A percentile compares a stretch with the other conserved stretches of the same genome.
Conservation (phyloP, 1,284 basidiomycete genomes). For the Vanrija sp. region DNA sequence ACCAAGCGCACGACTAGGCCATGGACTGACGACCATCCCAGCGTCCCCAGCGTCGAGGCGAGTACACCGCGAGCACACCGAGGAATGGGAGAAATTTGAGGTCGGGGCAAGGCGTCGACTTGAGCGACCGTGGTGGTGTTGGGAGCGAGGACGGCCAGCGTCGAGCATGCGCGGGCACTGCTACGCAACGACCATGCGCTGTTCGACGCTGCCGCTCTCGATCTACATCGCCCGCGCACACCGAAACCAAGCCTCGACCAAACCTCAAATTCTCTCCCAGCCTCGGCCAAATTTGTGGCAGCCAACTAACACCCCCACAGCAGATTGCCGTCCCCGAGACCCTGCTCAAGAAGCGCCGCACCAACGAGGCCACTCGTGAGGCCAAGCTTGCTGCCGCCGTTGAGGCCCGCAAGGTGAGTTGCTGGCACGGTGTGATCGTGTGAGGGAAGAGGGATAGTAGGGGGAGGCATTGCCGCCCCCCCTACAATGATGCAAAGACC, state of each 20-base stretch:
- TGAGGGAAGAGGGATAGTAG: background rate
- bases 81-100: too few relatives aligned
- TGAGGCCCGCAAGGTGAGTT: conserved; percentile 88
- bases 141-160: too few relatives aligned
- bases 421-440: conserved; percentile 1
- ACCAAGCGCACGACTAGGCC: too few relatives aligned
- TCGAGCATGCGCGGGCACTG: too few relatives aligned
- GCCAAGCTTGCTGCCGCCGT: conserved; percentile 82
- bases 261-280: background rate
- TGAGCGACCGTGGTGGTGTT: too few relatives aligned
- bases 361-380: conserved; percentile 95
- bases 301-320: conserved; percentile 14
- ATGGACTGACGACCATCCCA: too few relatives aligned
- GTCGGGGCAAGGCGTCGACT: too few relatives aligned
- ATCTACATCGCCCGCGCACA: background rate
- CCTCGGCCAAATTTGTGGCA: background rate
- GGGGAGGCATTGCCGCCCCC: background rate
- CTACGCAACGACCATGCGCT: too few relatives aligned
- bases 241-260: too few relatives aligned
- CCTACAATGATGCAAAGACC: conserved; percentile 71
- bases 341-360: conserved; percentile 98
- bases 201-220: too few relatives aligned
- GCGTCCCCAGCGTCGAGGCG: too few relatives aligned
- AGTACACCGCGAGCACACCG: too few relatives aligned
- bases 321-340: conserved; percentile 91